phyloP scores from a whole-genome alignment of 176 grass and related monocot genomes.

The Tuctoria greenei region DNA sequence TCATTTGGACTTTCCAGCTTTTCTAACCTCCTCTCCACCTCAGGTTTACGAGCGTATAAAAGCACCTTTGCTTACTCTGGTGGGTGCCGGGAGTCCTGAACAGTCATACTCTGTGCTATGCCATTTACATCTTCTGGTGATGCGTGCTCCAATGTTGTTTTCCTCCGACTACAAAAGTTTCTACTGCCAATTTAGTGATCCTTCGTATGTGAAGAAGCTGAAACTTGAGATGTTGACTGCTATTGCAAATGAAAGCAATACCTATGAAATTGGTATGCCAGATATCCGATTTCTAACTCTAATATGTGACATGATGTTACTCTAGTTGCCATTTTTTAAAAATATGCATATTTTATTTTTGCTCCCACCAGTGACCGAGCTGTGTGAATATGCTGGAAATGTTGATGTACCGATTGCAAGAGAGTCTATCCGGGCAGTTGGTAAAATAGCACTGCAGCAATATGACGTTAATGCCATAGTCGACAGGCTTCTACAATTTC shows the following conservation, averaged over 20 bases:
- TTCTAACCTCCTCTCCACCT: conserved; percentile 38
- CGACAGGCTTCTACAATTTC: conserved; percentile 97
- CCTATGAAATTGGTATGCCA: conserved; percentile 89
- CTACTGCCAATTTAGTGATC: conserved; percentile 98
- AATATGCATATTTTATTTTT: conserved; percentile 8
- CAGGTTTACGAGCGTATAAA: conserved; percentile 99
- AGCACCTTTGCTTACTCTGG: conserved; percentile 96
- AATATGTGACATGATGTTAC: conserved; percentile 35
- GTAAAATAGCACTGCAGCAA: conserved; percentile 98
- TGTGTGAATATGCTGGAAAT: conserved; percentile 99
- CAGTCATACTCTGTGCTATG: conserved; percentile 97
- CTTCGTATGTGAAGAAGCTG: conserved; percentile 97
- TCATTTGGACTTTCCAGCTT: conserved; percentile 5
- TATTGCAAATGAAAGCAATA: conserved; percentile 99
- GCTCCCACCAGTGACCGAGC: conserved; percentile 73
- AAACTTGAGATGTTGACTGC: conserved; percentile 99
- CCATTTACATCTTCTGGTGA: conserved; percentile 92
- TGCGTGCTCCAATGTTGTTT: conserved; percentile 97
- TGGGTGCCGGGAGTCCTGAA: conserved; percentile 96
- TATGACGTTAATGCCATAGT: conserved; percentile 99
- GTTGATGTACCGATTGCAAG: conserved; percentile 93
- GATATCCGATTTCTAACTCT: conserved; percentile 17
- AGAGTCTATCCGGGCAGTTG: conserved; percentile 96
- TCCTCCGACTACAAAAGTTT: conserved; percentile 98
- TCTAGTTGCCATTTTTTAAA: conserved; percentile 19